Evolutionary conservation across 1,139 yeast species (phyloP).

Genomic region (Suhomyces taliae): DNA sequence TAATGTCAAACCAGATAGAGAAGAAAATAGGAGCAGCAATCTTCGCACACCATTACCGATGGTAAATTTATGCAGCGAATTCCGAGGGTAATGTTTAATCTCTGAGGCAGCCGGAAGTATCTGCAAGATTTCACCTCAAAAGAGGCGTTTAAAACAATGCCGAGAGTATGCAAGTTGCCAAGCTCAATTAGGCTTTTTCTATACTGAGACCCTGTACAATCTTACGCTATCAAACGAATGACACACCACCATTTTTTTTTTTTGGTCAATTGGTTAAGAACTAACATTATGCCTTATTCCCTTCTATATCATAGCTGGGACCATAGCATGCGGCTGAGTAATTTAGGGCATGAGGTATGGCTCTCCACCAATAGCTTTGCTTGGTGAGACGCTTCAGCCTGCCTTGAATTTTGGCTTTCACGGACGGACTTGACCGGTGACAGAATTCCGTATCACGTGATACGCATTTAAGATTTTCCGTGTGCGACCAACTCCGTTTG

Average conservation of each 20-base stretch:
- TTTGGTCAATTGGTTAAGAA: no score
- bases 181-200: not conserved
- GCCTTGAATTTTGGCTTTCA: not conserved
- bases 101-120: not conserved
- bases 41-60: not conserved
- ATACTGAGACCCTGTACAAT: not conserved
- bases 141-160: not conserved
- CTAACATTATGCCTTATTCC: no score
- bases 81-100: not conserved
- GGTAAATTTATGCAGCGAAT: not conserved
- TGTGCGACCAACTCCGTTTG: not conserved
- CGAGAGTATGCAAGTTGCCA: not conserved
- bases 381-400: no score
- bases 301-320: no score
- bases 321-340: no score
- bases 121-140: not conserved
- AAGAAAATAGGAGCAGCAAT: not conserved
- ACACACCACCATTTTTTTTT: no score
- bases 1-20: slow-evolving; percentile 5
- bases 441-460: not conserved
- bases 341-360: no score
- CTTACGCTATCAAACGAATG: no score
- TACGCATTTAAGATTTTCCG: not conserved
- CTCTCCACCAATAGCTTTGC: no score
- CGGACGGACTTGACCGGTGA: not conserved